A percentile compares a stretch with the other conserved stretches of the same genome.
These are phyloP conservation scores for Aspergillus sp. DNA, from an alignment of 2,329 filamentous ascomycete species.

Conservation along the genomic window DNA sequence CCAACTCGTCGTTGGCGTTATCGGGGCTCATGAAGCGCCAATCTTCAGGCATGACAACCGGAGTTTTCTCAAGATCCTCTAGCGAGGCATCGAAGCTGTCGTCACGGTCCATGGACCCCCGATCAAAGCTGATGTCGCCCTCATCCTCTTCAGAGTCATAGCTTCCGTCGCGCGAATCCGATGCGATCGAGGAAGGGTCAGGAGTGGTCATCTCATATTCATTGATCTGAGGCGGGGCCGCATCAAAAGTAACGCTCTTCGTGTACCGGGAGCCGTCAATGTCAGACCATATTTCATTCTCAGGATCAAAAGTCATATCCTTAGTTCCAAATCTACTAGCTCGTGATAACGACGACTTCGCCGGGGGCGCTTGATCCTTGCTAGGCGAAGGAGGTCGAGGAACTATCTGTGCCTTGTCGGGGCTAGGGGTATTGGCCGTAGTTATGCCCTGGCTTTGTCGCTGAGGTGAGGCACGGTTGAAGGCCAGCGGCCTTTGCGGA, in stretches of 20 bases:
- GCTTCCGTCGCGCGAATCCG: conserved; percentile 87
- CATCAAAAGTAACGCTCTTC: conserved; percentile 97
- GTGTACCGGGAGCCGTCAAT: conserved; percentile 74
- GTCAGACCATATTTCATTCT: conserved; percentile 67
- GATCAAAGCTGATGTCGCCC: conserved; percentile 63
- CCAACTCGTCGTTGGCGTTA: conserved; percentile 56
- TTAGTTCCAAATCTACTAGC: conserved; percentile 60
- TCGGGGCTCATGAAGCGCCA: conserved; percentile 79
- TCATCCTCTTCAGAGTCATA: conserved; percentile 76
- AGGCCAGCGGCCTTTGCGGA: conserved; percentile 78
- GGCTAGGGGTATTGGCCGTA: conserved; percentile 42
- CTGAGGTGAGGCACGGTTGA: conserved; percentile 53
- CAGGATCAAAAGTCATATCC: conserved; percentile 63
- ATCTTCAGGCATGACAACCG: conserved; percentile 94
- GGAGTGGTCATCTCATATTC: conserved; percentile 98
- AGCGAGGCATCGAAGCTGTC: conserved; percentile 96
- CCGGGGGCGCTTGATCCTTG: conserved; percentile 74
- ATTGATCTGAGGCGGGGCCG: conserved; percentile 87
- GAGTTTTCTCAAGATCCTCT: conserved; percentile 95
- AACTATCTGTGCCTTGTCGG: conserved; percentile 17
- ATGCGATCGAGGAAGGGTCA: conserved; percentile 87
- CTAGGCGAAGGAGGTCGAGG: conserved; percentile 56
- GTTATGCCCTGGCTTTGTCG: conserved; percentile 68
- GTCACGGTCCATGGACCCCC: conserved; percentile 63
- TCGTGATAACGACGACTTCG: conserved; percentile 82